Percentiles rank a stretch among this genome's conserved stretches.
These are phyloP conservation scores for Xylaria telfairii DNA, from an alignment of 495 filamentous ascomycete genomes.

Conservation along the genomic window DNA sequence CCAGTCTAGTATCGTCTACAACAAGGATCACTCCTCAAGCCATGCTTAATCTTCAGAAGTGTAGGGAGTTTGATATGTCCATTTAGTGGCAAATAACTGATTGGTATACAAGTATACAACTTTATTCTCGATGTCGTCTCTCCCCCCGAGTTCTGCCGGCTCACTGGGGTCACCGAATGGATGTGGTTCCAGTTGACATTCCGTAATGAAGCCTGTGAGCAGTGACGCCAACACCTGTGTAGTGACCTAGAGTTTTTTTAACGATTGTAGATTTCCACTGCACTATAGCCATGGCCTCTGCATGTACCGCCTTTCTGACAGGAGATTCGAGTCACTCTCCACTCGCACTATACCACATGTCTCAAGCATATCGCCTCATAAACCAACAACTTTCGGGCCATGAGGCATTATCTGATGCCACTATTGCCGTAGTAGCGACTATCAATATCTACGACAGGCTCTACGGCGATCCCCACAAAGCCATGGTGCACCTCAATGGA, in stretches of 20 bases:
- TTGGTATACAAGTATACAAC: neutral
- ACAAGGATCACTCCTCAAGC: neutral
- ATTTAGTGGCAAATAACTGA: neutral
- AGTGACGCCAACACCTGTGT: neutral
- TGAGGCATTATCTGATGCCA: slow-evolving; percentile 10
- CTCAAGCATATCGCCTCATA: slow-evolving; percentile 17
- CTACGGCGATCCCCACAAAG: slow-evolving; percentile 11
- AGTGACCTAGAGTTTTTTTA: neutral
- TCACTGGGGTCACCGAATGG: neutral
- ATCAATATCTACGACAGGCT: slow-evolving; percentile 20
- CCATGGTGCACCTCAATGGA: slow-evolving; percentile 19
- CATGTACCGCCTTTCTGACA: slow-evolving; percentile 16
- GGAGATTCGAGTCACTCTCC: slow-evolving; percentile 8
- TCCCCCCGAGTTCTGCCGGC: slow-evolving; percentile 15
- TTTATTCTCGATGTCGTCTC: slow-evolving; percentile 3
- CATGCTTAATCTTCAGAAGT: slow-evolving; percentile 6
- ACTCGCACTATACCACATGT: slow-evolving; percentile 19
- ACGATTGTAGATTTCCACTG: slow-evolving; percentile 18
- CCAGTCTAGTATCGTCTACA: neutral
- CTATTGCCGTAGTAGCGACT: slow-evolving; percentile 13
- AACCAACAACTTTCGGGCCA: slow-evolving; percentile 9
- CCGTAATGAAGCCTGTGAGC: slow-evolving; percentile 20
- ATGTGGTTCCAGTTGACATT: slow-evolving; percentile 20
- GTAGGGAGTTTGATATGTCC: neutral
- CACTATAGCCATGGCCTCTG: slow-evolving; percentile 15